Evolutionary conservation across 495 filamentous ascomycete genomes (phyloP), one percentile per base, ranked within the genome.

Genomic region (Pyrenula aspistea): DNA sequence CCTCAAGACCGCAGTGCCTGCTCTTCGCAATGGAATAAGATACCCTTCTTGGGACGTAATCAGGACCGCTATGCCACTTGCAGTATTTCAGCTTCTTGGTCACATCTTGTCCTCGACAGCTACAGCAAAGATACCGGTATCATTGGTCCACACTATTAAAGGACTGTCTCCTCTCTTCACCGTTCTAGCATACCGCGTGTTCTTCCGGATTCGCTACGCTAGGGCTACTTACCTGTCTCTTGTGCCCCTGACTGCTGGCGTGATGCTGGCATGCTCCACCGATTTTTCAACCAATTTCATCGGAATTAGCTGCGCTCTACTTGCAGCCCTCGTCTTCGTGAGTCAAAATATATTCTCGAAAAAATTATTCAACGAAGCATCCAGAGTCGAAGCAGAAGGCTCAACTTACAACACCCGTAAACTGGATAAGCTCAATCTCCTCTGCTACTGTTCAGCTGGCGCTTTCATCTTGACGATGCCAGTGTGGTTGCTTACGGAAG

Each of bases 271-370:
- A 12, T 99, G 93, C 63, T 94, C 90, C 20, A 88, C 89, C 12
- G 87, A 90, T 57, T 86, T 94, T 57, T 85, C 80, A 21, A 93
- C 88, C 20, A 89, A 97, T 65, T 80, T 95, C 60, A 79, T 91
- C 47, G 93, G 93, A 11, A 87, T 99, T 22, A 60, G 90, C 12
- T 91, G 87, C 63, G 94, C 93, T 24, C 83, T 97, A 31, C 73
- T 87, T 19, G 89, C 86, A 24, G 88, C 94, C 36, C 71, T 97
- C 31, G 88, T 99, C 59, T 99, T 99, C 66, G 93, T 99, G 15
- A 95, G 90, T 0, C 93, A 99, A 66, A 99, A 99, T 65, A 99
- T 99, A 56, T 96, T 96, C 62, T 96, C 92, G 15, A 99, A 99
- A 68, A 89, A 89, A 56, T 80, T 99, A n/a, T 99, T 99, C 78